Base-by-base conservation (phyloP, 371 early-diverging fungal species). In the Apophysomyces elegans region DNA sequence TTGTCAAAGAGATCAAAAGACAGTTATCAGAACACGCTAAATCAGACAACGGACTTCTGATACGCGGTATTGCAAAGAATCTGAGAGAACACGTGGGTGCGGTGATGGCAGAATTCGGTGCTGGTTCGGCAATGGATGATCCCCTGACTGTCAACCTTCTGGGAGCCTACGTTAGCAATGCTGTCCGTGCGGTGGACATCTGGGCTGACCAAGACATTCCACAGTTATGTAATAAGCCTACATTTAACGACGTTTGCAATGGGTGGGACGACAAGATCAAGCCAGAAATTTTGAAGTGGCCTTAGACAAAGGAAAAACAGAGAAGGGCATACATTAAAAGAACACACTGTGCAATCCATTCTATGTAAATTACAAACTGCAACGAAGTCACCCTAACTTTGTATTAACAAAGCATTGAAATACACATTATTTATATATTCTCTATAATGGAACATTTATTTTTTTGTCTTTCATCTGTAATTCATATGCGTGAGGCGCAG, bases 221-320 rank as follows among this genome's bases (percentile, higher is more conserved):
- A 36, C 58, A 73, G 12, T 46, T 83, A 11, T 83, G 84, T 65
- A 66, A 68, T 14, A 69, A 66, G 1, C 63, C 71, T 14, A 69
- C 71, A 21, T 71, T 75, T 41, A 58, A 72, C 9, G 70, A 74
- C 8, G 63, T 70, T 9, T 83, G 84, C 69, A 67, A 76, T 59
- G 69, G 74, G n/a, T 83, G 77, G 77, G 78, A 78, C 44, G 69
- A 75, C 38, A 66, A 68, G 37, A 80, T 83, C 62, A 83, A 69
- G 38, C 59, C 57, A 32, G 71, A 77, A 35, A 83, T 83, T 59
- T 67, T 83, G 41, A 72, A 63, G 56, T 83, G 79, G 79, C 84
- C 84, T 72, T 83, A 71, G 71, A 76, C n/a, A 45, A 45, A 18
- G 9, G 4, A 45, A 43, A 26, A 26, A 26, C 32, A 26, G 32